A percentile compares a stretch with the other conserved stretches of the same genome.
Evolutionary conservation across 192 early-diverging fungal genomes (phyloP).

Genomic region (Powellomyces hirtus): DNA sequence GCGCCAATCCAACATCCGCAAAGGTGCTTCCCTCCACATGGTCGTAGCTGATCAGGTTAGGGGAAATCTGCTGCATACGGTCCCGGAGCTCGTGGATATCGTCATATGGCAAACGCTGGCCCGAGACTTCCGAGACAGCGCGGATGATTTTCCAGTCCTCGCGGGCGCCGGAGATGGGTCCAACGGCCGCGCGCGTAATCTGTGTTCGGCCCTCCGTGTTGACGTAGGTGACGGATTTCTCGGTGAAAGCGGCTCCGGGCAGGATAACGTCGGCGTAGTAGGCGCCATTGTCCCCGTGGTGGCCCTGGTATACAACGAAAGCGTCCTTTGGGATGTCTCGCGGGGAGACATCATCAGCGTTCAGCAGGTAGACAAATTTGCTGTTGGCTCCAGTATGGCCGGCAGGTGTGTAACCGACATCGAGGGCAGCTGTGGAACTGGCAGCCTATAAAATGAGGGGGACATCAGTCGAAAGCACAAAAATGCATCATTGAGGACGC

Average conservation of each 20-base stretch:
- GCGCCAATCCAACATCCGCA: conserved; percentile 63
- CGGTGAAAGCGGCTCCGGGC: conserved; percentile 93
- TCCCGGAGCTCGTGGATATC: conserved; percentile 77
- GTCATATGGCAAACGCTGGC: conserved; percentile 82
- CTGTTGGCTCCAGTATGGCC: conserved; percentile 44
- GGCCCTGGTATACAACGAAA: conserved; percentile 99
- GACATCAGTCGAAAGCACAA: not conserved
- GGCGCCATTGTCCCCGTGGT: conserved; percentile 97
- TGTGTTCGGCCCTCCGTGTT: conserved; percentile 98
- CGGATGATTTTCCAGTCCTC: conserved; percentile 99
- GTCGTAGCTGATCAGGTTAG: conserved; percentile 76
- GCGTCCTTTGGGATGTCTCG: conserved; percentile 79
- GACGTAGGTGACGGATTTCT: conserved; percentile 92
- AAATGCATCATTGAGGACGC: not conserved
- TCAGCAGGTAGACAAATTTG: conserved; percentile 88
- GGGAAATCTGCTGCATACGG: conserved; percentile 85
- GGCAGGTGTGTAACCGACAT: conserved; percentile 81
- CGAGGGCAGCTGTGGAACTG: conserved; percentile 81
- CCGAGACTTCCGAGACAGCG: conserved; percentile 90
- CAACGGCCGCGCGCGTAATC: conserved; percentile 87
- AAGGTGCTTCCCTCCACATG: conserved; percentile 55
- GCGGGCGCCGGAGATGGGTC: conserved; percentile 82
- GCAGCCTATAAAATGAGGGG: conserved; percentile 45
- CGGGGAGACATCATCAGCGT: conserved; percentile 81
- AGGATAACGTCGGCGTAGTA: conserved; percentile 93